Percentiles rank a stretch among this genome's conserved stretches.
These are phyloP conservation scores for Heritiera littoralis DNA, from an alignment of 345 rosid species.

Conservation along the genomic window DNA sequence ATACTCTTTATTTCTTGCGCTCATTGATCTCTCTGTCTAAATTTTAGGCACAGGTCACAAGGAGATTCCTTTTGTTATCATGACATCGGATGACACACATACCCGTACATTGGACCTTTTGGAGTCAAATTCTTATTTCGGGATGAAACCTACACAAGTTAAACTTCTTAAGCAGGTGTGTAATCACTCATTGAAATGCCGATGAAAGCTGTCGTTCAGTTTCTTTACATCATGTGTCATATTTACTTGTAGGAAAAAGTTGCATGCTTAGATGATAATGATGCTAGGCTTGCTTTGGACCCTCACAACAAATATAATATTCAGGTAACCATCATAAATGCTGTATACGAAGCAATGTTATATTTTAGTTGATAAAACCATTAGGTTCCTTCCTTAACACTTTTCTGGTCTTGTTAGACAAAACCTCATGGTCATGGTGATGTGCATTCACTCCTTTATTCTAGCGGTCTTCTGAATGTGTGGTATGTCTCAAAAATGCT, in stretches of 20 bases:
- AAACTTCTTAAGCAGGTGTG: conserved; percentile 88
- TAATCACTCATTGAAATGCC: conserved; percentile 11
- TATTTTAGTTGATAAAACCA: neutral
- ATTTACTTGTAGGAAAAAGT: conserved; percentile 79
- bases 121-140: conserved; percentile 78
- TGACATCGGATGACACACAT: conserved; percentile 97
- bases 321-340: conserved; percentile 57
- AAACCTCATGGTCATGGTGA: conserved; percentile 99
- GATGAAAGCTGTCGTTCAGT: neutral
- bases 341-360: neutral
- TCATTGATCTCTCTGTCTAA: neutral
- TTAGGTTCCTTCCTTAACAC: conserved; percentile 18
- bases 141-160: conserved; percentile 86
- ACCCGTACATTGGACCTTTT: conserved; percentile 61
- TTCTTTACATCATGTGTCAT: neutral
- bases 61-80: conserved; percentile 82
- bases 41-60: conserved; percentile 51
- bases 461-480: conserved; percentile 72
- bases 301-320: conserved; percentile 73
- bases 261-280: conserved; percentile 93
- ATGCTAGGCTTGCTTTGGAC: conserved; percentile 88
- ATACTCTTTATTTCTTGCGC: conserved; percentile 15
- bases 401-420: conserved; percentile 51
- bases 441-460: conserved; percentile 88
- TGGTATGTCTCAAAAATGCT: conserved; percentile 49